Base-by-base conservation (phyloP, 2,329 filamentous ascomycete species). In the Phialemoniopsis sp. region DNA sequence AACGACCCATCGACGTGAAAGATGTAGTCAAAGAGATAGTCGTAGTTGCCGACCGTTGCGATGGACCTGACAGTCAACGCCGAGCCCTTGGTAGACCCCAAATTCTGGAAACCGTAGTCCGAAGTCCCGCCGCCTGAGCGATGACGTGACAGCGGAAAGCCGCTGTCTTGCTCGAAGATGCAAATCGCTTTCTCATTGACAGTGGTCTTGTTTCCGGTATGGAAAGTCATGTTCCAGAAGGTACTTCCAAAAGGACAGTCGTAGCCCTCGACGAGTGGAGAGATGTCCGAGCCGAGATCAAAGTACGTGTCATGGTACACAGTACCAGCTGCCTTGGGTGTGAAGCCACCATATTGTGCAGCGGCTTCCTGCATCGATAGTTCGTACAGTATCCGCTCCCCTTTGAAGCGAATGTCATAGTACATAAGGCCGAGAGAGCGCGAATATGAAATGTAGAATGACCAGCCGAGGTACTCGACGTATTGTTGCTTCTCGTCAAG, bases 401-500 rank as follows among this genome's bases (percentile, higher is more conserved):
- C 68, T 45, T 70, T 69, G 56, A 70, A 75, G 16, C 60, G 61
- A 44, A 76, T 68, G 46, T 76, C 72, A 47, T 63, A 70, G 12
- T 76, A 55, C 45, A 60, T 63, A 9, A 75, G 46, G 2, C 70
- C 72, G 2, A 68, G 62, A 3, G 64, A 58, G 31, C 64, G 63
- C 6, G 61, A 61, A 44, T 64, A 67, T 10, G 64, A 55, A 16
- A 74, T 56, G 53, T 73, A 77, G 52, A 77, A 76, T 4, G 63
- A 61, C 56, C 70, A 78, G 14, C 69, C 72, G 56, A 76, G 67
- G 62, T 68, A 77, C 42, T 68, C 67, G 29, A 78, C 60, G 45
- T 68, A 76, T 36, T 64, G 60, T 41, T 70, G 52, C 29, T 66
- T 52, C 19, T 46, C 40, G 45, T 76, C 73, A 13, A 76, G 37